Conservation (phyloP, 176 grass and related monocot genomes). For the Raddia distichophylla region DNA sequence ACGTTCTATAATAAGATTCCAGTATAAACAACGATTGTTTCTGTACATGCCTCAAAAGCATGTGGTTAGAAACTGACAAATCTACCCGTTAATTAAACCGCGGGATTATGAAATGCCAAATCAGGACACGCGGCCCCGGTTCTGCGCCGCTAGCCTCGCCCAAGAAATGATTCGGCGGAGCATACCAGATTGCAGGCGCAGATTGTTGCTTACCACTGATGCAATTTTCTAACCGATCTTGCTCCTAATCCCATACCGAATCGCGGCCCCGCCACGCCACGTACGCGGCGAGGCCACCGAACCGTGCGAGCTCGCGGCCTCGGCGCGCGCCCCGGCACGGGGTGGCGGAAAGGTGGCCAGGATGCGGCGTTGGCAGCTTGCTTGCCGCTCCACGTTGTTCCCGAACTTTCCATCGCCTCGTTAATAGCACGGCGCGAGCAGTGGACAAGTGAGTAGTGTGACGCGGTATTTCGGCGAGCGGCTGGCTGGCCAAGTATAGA, state of each 20-base stretch:
- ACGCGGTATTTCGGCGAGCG: neutral
- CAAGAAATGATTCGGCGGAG: neutral
- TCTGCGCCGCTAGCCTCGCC: constrained; percentile 36
- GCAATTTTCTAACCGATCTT: constrained; percentile 18
- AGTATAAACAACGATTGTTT: no score
- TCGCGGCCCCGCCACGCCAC: neutral
- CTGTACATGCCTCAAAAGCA: no score
- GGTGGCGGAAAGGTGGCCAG: constrained; percentile 38
- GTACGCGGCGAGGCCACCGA: neutral
- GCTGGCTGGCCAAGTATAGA: neutral
- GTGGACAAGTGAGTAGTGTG: neutral
- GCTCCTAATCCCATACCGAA: constrained; percentile 10
- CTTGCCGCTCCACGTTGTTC: constrained; percentile 49
- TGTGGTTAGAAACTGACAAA: neutral
- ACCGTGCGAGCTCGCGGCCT: neutral
- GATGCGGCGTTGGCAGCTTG: constrained; percentile 5
- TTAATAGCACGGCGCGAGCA: neutral
- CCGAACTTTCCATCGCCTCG: constrained; percentile 39
- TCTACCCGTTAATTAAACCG: neutral
- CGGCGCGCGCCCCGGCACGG: neutral
- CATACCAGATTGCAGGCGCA: neutral
- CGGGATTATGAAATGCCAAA: neutral
- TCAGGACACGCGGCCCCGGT: neutral
- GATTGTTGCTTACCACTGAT: neutral
- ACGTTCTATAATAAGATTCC: no score